Percentiles rank a stretch among this genome's conserved stretches.
phyloP scores from a whole-genome alignment of 768 basidiomycete species.

The Tephrocybe sp. region DNA sequence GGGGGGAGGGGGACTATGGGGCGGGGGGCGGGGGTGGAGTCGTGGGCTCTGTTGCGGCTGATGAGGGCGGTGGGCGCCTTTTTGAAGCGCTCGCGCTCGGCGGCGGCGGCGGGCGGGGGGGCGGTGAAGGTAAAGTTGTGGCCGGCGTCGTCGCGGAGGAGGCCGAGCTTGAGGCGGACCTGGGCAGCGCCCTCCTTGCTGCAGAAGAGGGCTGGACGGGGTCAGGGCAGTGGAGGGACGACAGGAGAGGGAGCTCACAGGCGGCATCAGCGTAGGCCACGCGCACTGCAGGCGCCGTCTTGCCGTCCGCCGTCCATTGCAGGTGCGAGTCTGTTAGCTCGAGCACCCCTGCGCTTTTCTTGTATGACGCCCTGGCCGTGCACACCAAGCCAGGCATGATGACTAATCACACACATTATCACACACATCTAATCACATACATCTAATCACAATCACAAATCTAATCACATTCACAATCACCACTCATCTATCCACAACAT shows the following conservation, averaged over 20 bases:
- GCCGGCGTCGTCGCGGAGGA: constrained; percentile 67
- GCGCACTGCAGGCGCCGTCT: constrained; percentile 61
- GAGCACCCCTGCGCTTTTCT: constrained; percentile 75
- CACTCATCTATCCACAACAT: no score
- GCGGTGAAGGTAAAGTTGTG: constrained; percentile 85
- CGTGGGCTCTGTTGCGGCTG: constrained; percentile 59
- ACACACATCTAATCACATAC: no score
- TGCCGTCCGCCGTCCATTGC: constrained; percentile 79
- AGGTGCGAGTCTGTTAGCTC: constrained; percentile 73
- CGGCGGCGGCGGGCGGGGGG: constrained; percentile 57
- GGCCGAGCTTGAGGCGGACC: constrained; percentile 73
- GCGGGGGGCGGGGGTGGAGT: constrained; percentile 31
- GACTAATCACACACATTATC: no score
- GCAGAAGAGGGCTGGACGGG: constrained; percentile 69
- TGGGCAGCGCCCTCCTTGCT: constrained; percentile 83
- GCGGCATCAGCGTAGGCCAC: constrained; percentile 59
- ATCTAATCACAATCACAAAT: no score
- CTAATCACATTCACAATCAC: no score
- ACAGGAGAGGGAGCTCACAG: constrained; percentile 44
- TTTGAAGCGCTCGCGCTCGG: constrained; percentile 84
- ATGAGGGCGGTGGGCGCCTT: constrained; percentile 76
- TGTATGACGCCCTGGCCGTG: constrained; percentile 80
- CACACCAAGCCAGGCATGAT: constrained; percentile 67
- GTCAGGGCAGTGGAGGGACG: constrained; percentile 16
- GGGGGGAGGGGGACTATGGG: constrained; percentile 56